Conservation (phyloP, 176 grass and related monocot genomes). For the Rhynchospora tenuis region DNA sequence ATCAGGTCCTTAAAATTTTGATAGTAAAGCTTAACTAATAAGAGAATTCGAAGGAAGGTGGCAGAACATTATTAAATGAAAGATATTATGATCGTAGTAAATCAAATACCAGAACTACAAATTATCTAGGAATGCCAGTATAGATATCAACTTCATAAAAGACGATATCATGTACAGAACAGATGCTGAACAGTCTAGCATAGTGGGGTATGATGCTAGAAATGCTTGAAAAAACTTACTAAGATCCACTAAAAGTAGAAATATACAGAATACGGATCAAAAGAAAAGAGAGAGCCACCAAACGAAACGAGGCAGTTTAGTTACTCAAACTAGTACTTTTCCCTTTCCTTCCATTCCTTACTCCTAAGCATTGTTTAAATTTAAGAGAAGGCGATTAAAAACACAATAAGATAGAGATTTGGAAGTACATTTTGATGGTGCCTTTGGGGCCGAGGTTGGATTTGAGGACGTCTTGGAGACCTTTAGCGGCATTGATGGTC, state of each 20-base stretch:
- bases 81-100: background rate
- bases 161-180: background rate
- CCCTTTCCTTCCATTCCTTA: background rate
- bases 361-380: background rate
- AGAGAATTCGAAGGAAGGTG: background rate
- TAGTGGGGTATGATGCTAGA: background rate
- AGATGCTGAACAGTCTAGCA: background rate
- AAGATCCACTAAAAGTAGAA: background rate
- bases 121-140: background rate
- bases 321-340: background rate
- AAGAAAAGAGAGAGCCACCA: background rate
- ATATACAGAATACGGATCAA: background rate
- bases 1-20: too few relatives aligned
- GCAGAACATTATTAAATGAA: background rate
- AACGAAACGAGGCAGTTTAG: too few relatives aligned
- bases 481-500: slow-evolving; percentile 96
- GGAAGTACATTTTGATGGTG: slow-evolving; percentile 85
- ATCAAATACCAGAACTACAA: background rate
- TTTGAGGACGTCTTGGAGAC: slow-evolving; percentile 91
- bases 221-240: background rate
- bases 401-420: background rate
- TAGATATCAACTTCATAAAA: background rate
- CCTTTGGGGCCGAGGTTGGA: slow-evolving; percentile 95
- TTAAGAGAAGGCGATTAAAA: background rate
- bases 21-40: too few relatives aligned